Evolutionary conservation across 805 yeast species (phyloP).

Genomic region (Wickerhamiella brachini): DNA sequence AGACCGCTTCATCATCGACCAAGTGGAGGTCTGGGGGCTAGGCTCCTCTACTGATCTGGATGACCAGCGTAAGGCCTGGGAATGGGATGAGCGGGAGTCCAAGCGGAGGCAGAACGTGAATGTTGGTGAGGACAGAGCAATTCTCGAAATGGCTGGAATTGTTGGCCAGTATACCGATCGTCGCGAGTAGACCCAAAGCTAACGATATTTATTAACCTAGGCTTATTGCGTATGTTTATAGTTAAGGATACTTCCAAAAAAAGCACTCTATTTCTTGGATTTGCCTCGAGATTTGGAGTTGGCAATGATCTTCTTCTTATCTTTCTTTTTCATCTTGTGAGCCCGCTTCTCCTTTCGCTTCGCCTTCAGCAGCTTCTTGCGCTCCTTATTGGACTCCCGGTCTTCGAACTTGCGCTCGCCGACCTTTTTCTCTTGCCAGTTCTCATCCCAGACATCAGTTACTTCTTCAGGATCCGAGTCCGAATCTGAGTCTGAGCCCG

Average conservation of each 20-base stretch:
- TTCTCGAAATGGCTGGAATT: conserved; percentile 70
- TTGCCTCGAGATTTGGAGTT: conserved; percentile 27
- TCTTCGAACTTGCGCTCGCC: conserved; percentile 72
- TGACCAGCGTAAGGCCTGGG: conserved; percentile 68
- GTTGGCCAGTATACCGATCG: conserved; percentile 33
- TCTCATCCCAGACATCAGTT: conserved; percentile 26
- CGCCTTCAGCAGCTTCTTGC: conserved; percentile 66
- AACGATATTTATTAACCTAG: not conserved
- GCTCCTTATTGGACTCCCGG: conserved; percentile 58
- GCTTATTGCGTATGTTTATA: not conserved
- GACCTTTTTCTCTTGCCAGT: conserved; percentile 28
- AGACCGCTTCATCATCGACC: conserved; percentile 54
- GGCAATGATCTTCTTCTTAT: conserved; percentile 62
- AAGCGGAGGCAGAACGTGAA: conserved; percentile 62
- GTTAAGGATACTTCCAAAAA: too few relatives aligned
- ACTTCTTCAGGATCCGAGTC: conserved; percentile 24
- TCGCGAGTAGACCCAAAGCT: not conserved
- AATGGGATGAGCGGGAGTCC: conserved; percentile 85
- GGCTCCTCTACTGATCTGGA: conserved; percentile 67
- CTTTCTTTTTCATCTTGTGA: conserved; percentile 68
- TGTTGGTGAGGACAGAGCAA: conserved; percentile 61
- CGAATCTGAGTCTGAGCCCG: conserved; percentile 11
- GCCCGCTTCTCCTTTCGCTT: conserved; percentile 67
- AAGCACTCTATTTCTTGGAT: conserved; percentile 17
- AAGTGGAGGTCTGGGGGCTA: conserved; percentile 84